Evolutionary conservation across 768 basidiomycete species (phyloP), one percentile per base, ranked within the genome.

Genomic region (Mycena sanguinolenta): DNA sequence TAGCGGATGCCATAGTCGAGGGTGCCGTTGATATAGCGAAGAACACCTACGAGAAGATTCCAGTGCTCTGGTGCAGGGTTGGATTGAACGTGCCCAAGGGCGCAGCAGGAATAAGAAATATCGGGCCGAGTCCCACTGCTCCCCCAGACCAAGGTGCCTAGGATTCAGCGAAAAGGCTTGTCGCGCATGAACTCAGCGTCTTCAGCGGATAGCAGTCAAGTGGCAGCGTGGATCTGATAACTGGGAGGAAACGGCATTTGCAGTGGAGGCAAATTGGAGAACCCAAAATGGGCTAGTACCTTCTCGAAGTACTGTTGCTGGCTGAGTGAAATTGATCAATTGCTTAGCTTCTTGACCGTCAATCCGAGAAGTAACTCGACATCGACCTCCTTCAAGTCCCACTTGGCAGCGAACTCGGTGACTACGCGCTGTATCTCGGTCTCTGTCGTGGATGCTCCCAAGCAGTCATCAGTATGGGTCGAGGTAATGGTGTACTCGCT

Each of bases 1-100:
- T 76, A 80, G 57, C 75, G 73, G 27, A 76, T 38, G 6, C 65
- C 67, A 49, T 58, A 72, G 55, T 80, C 73, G 12, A 60, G 32
- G 0, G 82, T 83, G 13, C 75, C 78, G 3, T 49, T 49, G 21
- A 84, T 72, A 69, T 83, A 84, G 0, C 76, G 69, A 6, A 79
- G 52, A 13, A 81, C 66, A 34, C 76, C 76, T 30, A 77, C 72
- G 3, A 75, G 71, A 19, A 75, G 72, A 1, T 73, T 62, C 78
- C 78, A 81, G 62, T 83, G 83, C 13, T 62, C 54, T 1, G 54
- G 57, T 0, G 67, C 69, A 0, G 79, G 79, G 39, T 79, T 75
- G 0, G 59, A 16, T n/a, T 71, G 73, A n/a, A 75, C 74, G 0
- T 59, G 65, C 3, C 71, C 71, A 7, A 77, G 63, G 0, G 21